Base-by-base conservation (phyloP, 108 stramenopile genomes). In the Nitzschia sp. region DNA sequence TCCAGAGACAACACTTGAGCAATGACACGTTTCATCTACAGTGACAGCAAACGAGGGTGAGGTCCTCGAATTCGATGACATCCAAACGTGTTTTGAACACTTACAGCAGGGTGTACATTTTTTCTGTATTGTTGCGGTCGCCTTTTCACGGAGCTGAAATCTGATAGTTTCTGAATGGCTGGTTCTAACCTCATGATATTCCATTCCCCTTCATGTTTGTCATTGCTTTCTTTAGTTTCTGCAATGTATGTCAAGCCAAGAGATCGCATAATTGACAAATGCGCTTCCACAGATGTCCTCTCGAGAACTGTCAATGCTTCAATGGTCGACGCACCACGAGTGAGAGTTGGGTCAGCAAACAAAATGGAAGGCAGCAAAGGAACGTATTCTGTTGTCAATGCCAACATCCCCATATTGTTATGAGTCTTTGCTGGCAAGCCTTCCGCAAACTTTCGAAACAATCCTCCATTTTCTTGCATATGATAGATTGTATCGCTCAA, bases 221-320 rank as follows among this genome's bases (percentile, higher is more conserved):
- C 3, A 20, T 51, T 51, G 41, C 19, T 7, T 10, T 69, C 50
- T 29, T 84, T 79, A 10, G 69, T 38, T 20, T 56, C 83, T 19
- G 71, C 74, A 8, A 83, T 64, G 55, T 93, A 93, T 12, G 87
- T 90, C 44, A 93, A 74, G 0, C 92, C 89, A 11, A 93, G 71
- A 1, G 81, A 73, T 41, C 85, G 66, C 26, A 93, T 79, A 10
- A 76, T 76, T 39, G 55, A 69, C 7, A 89, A 87, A 57, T 89
- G 87, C 0, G 58, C 52, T 21, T 83, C 72, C 56, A 90, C 89
- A 2, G 86, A 76, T 21, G 65, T 57, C 37, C 72, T 80, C 65
- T 89, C 92, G 41, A 57, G 69, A 22, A 67, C 64, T 12, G 67
- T 84, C 48, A 93, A 74, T 50, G 89, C 69, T 43, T 88, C 84